Percentiles rank a stretch among this genome's conserved stretches.
These are phyloP conservation scores for Cyberlindnera saturnus DNA, from an alignment of 805 yeast species.

Conservation along the genomic window DNA sequence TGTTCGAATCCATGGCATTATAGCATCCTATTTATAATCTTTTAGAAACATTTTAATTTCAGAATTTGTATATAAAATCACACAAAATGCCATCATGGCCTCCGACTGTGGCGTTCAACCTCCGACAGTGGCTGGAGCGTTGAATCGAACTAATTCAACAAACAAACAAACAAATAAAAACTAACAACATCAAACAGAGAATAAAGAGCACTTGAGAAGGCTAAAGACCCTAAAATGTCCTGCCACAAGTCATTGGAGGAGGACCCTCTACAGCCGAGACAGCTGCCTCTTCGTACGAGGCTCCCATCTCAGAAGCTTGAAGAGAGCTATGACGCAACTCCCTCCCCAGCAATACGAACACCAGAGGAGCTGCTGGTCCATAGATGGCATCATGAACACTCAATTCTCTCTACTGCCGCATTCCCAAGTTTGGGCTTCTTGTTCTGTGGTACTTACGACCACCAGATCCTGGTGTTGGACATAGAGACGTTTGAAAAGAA, in stretches of 20 bases:
- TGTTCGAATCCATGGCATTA: slow-evolving; percentile 6
- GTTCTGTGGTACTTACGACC: slow-evolving; percentile 89
- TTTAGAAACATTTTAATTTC: no score
- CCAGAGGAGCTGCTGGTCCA: slow-evolving; percentile 38
- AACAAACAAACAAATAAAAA: no score
- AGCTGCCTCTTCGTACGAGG: slow-evolving; percentile 8
- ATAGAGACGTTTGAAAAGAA: slow-evolving; percentile 54
- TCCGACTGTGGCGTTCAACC: no score
- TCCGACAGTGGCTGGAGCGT: no score
- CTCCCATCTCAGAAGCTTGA: slow-evolving; percentile 12
- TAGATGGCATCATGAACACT: slow-evolving; percentile 67
- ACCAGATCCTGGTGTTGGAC: slow-evolving; percentile 68
- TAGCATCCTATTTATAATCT: not conserved
- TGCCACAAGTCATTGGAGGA: slow-evolving; percentile 14
- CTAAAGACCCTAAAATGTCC: slow-evolving; percentile 1
- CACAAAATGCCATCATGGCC: no score
- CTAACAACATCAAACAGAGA: no score
- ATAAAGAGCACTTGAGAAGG: no score
- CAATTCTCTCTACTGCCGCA: slow-evolving; percentile 66
- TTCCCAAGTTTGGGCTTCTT: slow-evolving; percentile 52
- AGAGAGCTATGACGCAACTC: not conserved
- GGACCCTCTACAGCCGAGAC: slow-evolving; percentile 13
- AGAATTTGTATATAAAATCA: no score
- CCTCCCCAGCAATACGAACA: not conserved
- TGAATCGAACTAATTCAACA: no score